A percentile compares a stretch with the other conserved stretches of the same genome.
Evolutionary conservation across 1,284 basidiomycete species (phyloP).

Genomic region (Cutaneotrichosporon daszewskae): DNA sequence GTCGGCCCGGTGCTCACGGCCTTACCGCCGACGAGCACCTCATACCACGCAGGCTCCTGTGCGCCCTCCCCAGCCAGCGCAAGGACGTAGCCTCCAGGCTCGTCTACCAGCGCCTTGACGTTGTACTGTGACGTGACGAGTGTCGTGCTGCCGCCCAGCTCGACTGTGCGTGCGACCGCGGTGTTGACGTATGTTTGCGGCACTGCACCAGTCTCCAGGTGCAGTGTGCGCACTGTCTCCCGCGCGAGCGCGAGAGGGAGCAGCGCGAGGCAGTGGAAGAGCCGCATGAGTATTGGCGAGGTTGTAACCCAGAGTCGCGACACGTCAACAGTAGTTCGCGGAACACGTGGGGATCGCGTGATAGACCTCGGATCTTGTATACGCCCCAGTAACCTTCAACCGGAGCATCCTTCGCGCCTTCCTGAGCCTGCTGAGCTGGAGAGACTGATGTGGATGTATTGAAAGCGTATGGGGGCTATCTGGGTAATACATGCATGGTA

Average conservation of each 20-base stretch:
- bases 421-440: too few species aligned
- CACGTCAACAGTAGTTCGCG: too few species aligned
- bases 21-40: slow-evolving; percentile 59
- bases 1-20: slow-evolving; percentile 50
- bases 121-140: slow-evolving; percentile 82
- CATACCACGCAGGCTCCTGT: slow-evolving; percentile 67
- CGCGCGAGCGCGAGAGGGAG: slow-evolving; percentile 2
- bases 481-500: too few species aligned
- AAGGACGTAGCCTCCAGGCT: slow-evolving; percentile 62
- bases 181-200: slow-evolving; percentile 68
- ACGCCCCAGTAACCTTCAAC: too few species aligned
- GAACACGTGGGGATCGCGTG: too few species aligned
- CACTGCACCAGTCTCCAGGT: slow-evolving; percentile 11
- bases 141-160: slow-evolving; percentile 78
- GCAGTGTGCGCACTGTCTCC: slow-evolving; percentile 1
- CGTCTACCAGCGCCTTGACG: slow-evolving; percentile 63
- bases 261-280: slow-evolving; percentile 8
- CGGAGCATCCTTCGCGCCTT: too few species aligned
- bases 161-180: slow-evolving; percentile 74
- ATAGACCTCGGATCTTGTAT: too few species aligned
- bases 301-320: too few species aligned
- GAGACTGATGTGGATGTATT: too few species aligned
- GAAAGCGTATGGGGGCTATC: too few species aligned
- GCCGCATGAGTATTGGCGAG: slow-evolving; percentile 14
- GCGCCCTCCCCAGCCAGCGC: slow-evolving; percentile 62